Evolutionary conservation across 1,284 basidiomycete species (phyloP).

Genomic region (Melampsora abietis-canadensis): DNA sequence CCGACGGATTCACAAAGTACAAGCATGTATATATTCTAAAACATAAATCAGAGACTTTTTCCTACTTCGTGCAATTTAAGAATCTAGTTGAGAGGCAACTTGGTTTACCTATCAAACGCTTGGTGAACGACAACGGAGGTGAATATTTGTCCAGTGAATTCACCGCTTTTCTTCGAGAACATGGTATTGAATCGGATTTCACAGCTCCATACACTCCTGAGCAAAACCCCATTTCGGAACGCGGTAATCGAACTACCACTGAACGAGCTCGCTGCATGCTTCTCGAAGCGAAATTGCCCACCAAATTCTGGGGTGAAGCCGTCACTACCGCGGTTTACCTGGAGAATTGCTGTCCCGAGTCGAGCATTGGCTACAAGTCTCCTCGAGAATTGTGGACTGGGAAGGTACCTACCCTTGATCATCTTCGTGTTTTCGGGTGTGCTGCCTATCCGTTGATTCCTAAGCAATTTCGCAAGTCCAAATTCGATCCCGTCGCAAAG

Average conservation of each 20-base stretch:
- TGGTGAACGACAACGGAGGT: slow-evolving; percentile 53
- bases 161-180: slow-evolving; percentile 47
- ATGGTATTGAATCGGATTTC: slow-evolving; percentile 52
- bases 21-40: neutral
- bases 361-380: neutral
- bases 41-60: slow-evolving; percentile 26
- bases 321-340: slow-evolving; percentile 52
- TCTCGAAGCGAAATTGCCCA: slow-evolving; percentile 48
- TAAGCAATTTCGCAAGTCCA: neutral
- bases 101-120: slow-evolving; percentile 51
- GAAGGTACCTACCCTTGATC: neutral
- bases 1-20: no score
- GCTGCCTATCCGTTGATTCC: neutral
- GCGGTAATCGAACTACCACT: slow-evolving; percentile 51
- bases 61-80: neutral
- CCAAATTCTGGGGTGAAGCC: slow-evolving; percentile 53
- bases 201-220: slow-evolving; percentile 55
- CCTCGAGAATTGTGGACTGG: neutral
- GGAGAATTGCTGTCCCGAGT: slow-evolving; percentile 51
- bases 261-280: slow-evolving; percentile 51
- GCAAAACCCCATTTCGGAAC: slow-evolving; percentile 37
- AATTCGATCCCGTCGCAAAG: no score
- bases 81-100: slow-evolving; percentile 45
- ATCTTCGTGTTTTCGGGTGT: neutral
- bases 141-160: slow-evolving; percentile 51